Conservation (phyloP, 2,329 filamentous ascomycete genomes). For the Exutisphaerella laricina region DNA sequence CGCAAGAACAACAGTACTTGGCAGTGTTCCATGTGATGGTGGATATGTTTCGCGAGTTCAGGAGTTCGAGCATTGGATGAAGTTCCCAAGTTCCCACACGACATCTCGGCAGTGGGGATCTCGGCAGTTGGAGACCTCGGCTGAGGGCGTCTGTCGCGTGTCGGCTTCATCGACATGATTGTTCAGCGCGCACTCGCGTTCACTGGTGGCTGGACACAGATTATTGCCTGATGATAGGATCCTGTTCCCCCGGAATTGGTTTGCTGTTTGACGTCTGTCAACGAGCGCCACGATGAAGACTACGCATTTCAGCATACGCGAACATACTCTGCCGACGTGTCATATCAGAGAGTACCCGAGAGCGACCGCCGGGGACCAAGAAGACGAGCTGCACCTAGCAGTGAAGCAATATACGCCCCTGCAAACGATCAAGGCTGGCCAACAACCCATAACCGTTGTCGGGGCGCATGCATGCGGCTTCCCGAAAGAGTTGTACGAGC, state of each 20-base stretch:
- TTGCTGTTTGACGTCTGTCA: neutral
- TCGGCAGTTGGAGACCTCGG: too few species aligned
- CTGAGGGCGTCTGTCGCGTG: too few species aligned
- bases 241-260: neutral
- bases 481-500: slow-evolving; percentile 90
- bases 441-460: slow-evolving; percentile 78
- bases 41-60: too few species aligned
- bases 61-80: too few species aligned
- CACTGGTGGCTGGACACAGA: too few species aligned
- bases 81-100: too few species aligned
- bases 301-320: slow-evolving; percentile 58
- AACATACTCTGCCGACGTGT: slow-evolving; percentile 67
- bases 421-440: slow-evolving; percentile 60
- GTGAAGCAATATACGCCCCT: slow-evolving; percentile 85
- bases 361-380: slow-evolving; percentile 65
- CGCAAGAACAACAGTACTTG: too few species aligned
- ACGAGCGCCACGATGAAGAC: slow-evolving; percentile 14
- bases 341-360: slow-evolving; percentile 78
- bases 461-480: slow-evolving; percentile 89
- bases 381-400: slow-evolving; percentile 66
- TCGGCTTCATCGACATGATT: too few species aligned
- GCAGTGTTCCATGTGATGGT: too few species aligned
- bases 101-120: too few species aligned
- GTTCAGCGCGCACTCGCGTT: too few species aligned
- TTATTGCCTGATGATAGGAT: too few species aligned